Evolutionary conservation across 371 early-diverging fungal genomes (phyloP).

Genomic region (Circinella minor): DNA sequence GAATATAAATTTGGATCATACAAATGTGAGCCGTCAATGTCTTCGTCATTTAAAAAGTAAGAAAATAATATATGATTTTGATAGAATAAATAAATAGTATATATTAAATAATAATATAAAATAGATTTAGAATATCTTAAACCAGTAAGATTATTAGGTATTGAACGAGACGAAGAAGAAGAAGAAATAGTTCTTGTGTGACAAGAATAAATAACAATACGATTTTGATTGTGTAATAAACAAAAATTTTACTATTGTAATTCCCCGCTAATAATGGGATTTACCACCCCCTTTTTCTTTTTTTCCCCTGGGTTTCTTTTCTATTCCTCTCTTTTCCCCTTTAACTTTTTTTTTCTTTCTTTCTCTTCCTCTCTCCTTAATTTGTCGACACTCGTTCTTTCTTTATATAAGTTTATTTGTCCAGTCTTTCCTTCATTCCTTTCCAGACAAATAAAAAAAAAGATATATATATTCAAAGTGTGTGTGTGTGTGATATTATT

Average conservation of each 20-base stretch:
- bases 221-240: constrained; percentile 9
- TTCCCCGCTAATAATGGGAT: too few relatives aligned
- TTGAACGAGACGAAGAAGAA: constrained; percentile 32
- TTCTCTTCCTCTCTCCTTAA: constrained; percentile 7
- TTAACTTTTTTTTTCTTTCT: constrained; percentile 13
- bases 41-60: constrained; percentile 38
- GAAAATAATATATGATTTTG: not conserved
- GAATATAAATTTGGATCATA: constrained; percentile 46
- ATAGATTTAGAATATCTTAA: constrained; percentile 35
- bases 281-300: not conserved
- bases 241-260: not conserved
- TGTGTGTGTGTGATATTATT: too few relatives aligned
- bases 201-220: constrained; percentile 18
- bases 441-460: constrained; percentile 13
- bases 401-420: constrained; percentile 12
- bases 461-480: too few relatives aligned
- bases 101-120: not conserved
- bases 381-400: constrained; percentile 6
- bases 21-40: constrained; percentile 37
- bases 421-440: constrained; percentile 18
- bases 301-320: constrained; percentile 1
- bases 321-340: not conserved
- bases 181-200: constrained; percentile 17
- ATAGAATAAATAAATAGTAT: not conserved
- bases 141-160: constrained; percentile 39